Evolutionary conservation across 2,329 filamentous ascomycete species (phyloP), one percentile per base, ranked within the genome.

Genomic region (Sphaerostilbella broomeana): DNA sequence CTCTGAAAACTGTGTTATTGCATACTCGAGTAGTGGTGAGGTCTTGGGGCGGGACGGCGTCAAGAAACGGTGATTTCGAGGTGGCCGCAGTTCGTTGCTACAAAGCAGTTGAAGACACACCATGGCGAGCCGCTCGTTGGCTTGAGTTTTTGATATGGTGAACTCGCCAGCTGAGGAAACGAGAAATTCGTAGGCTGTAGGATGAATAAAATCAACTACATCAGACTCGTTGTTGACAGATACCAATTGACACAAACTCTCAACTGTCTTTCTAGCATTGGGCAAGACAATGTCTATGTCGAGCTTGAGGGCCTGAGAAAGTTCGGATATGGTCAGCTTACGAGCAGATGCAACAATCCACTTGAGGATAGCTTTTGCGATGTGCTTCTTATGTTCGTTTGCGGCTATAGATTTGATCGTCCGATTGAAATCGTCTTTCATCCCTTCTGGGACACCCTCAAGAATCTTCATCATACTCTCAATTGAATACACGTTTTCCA

Each of bases 131-230:
- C 49, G 45, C 8, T 53, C 53, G 42, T 66, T 59, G 0, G 54
- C 58, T 12, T 43, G 34, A 6, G 39, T 35, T 31, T 51, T 46
- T 7, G 54, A 41, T 17, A 63, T 48, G 11, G 52, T 43, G 28
- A 63, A 58, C 31, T 62, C 58, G 2, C 38, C 28, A 13, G 37
- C 42, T n/a, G n/a, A n/a, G n/a, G n/a, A n/a, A 11, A 60, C 8
- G 16, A 57, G 50, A 29, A 60, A 61, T 40, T 55, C 50, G 39
- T 58, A 52, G 15, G 60, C 62, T 11, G 63, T 67, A 35, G 60
- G 53, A 45, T 68, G 64, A 16, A 64, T 48, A 50, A 65, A 58
- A 24, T 59, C 50, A 2, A 64, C 51, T 32, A 44, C 53, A 8
- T 47, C 48, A 16, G 47, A 47, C 17, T 51, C 55, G 43, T 65